Percentiles rank a stretch among this genome's conserved stretches.
These are phyloP conservation scores for Naegleria gruberi DNA, from an alignment of 208 protist species.

Conservation along the genomic window DNA sequence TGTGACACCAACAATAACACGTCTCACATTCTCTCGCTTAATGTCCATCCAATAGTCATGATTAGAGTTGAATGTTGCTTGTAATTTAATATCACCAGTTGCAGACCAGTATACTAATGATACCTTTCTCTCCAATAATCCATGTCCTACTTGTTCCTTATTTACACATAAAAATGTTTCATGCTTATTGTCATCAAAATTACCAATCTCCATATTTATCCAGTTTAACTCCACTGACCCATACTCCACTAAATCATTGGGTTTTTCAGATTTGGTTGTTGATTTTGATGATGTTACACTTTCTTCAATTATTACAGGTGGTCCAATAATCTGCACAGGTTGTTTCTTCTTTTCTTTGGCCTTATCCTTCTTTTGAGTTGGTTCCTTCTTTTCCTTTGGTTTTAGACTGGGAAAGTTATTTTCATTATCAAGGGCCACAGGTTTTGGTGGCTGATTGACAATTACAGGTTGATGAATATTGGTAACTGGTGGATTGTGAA, in stretches of 20 bases:
- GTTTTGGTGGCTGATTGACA: no score
- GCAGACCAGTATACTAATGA: background rate
- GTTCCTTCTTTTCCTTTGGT: no score
- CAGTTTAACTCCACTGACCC: background rate
- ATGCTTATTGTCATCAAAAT: background rate
- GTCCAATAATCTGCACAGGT: no score
- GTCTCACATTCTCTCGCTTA: background rate
- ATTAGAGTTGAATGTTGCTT: background rate
- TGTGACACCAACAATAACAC: background rate
- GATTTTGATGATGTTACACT: no score
- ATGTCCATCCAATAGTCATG: background rate
- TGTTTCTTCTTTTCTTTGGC: no score
- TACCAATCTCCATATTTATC: background rate
- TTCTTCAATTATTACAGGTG: no score
- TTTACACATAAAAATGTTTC: background rate
- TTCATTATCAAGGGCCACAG: no score
- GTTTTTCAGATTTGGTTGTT: no score
- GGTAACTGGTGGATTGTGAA: no score
- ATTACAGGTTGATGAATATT: no score
- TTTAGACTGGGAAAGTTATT: no score
- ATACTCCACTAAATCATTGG: background rate
- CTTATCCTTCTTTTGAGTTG: no score
- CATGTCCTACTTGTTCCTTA: background rate
- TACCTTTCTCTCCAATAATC: background rate
- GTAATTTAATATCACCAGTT: background rate